phyloP scores from a whole-genome alignment of 345 rosid species.

The Populus ilicifolia region DNA sequence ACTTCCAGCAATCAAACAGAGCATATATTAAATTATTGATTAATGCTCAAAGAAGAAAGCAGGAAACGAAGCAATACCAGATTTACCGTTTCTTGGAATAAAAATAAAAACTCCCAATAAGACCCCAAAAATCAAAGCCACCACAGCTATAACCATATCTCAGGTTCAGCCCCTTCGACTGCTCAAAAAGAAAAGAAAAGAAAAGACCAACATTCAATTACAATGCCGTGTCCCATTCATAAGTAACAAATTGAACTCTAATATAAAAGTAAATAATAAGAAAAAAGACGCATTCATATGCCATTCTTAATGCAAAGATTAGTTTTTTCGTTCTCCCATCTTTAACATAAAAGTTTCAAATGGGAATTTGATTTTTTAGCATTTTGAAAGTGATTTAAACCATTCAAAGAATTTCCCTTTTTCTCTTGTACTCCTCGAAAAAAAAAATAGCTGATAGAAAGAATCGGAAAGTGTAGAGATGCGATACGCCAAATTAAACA shows the following conservation, averaged over 20 bases:
- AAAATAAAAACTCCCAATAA: conserved; percentile 22
- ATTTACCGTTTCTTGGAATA: conserved; percentile 18
- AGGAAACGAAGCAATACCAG: conserved; percentile 5
- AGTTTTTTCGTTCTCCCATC: too few species aligned
- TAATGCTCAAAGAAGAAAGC: background rate
- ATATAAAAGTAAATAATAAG: too few species aligned
- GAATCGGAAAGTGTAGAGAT: background rate
- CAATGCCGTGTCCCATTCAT: background rate
- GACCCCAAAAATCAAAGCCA: conserved; percentile 24
- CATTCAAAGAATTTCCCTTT: too few species aligned
- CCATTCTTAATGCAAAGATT: too few species aligned
- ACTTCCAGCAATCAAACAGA: conserved; percentile 2
- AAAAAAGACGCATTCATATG: too few species aligned
- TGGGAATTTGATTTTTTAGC: too few species aligned
- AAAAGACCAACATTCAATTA: too few species aligned
- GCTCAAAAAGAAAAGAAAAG: background rate
- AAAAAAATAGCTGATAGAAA: background rate
- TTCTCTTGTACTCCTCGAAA: too few species aligned
- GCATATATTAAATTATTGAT: background rate
- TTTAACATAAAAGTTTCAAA: too few species aligned
- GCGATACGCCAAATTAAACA: background rate
- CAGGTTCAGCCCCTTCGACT: conserved; percentile 2
- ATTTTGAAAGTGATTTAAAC: too few species aligned
- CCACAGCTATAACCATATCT: conserved; percentile 20
- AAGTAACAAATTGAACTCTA: background rate